Conservation (phyloP, 2,329 filamentous ascomycete genomes). For the Trichophyton mentagrophytes region DNA sequence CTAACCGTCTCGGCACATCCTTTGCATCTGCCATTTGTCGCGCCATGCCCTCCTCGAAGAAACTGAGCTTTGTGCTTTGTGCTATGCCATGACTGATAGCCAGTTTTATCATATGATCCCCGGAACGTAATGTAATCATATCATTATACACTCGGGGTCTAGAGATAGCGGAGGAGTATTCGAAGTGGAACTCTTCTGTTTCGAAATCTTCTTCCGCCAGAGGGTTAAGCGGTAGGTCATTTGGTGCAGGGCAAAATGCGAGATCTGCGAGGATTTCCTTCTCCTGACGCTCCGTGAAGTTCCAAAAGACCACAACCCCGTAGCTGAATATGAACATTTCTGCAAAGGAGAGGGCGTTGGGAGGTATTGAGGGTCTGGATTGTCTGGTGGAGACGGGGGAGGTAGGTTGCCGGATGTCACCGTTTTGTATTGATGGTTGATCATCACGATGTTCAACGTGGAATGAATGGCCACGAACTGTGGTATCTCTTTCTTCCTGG, state of each 20-base stretch:
- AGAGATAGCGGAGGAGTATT: constrained; percentile 78
- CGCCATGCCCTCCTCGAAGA: constrained; percentile 93
- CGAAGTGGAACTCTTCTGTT: constrained; percentile 96
- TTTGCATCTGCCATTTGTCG: constrained; percentile 88
- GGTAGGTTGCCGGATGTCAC: background rate
- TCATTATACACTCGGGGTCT: constrained; percentile 93
- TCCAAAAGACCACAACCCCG: constrained; percentile 97
- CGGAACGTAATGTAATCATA: constrained; percentile 91
- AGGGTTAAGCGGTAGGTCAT: constrained; percentile 62
- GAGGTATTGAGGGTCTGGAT: constrained; percentile 35
- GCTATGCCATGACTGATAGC: constrained; percentile 96
- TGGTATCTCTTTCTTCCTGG: background rate
- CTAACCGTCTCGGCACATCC: constrained; percentile 77
- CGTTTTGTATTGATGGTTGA: background rate
- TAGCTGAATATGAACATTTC: constrained; percentile 98
- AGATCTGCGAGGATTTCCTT: constrained; percentile 92
- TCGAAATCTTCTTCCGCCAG: constrained; percentile 85
- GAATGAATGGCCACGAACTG: background rate
- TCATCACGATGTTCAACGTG: background rate
- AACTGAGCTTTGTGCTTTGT: constrained; percentile 89
- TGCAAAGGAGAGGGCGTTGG: constrained; percentile 66
- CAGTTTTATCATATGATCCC: constrained; percentile 98
- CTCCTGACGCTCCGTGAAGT: constrained; percentile 90
- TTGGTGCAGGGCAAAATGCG: constrained; percentile 55
- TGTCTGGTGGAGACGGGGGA: background rate